Evolutionary conservation across 306 rosid genomes (phyloP).

Genomic region (Casuarina glauca): DNA sequence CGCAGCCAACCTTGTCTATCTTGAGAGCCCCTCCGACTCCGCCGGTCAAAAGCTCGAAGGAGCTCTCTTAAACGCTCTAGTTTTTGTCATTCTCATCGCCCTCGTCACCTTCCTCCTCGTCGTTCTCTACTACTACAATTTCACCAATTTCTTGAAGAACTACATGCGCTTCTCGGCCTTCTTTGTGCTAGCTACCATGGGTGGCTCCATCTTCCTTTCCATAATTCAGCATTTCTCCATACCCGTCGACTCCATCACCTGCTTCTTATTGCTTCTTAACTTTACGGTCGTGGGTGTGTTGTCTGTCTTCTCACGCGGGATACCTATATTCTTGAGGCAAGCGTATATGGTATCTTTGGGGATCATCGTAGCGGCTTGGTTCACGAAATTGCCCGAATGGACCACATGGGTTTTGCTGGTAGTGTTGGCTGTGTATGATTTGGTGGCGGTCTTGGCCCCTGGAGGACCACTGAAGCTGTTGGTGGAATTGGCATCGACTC

Average conservation of each 20-base stretch:
- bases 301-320: slow-evolving; percentile 67
- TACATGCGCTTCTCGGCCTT: slow-evolving; percentile 91
- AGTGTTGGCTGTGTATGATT: slow-evolving; percentile 77
- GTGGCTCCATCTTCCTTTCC: slow-evolving; percentile 79
- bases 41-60: slow-evolving; percentile 80
- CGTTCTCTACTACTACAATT: slow-evolving; percentile 82
- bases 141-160: slow-evolving; percentile 77
- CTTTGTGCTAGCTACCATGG: slow-evolving; percentile 79
- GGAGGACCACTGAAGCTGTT: slow-evolving; percentile 88
- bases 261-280: slow-evolving; percentile 67
- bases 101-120: slow-evolving; percentile 73
- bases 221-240: slow-evolving; percentile 68
- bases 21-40: slow-evolving; percentile 74
- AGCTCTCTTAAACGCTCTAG: slow-evolving; percentile 81
- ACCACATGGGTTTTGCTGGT: slow-evolving; percentile 86
- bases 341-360: slow-evolving; percentile 74
- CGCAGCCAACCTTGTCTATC: slow-evolving; percentile 90
- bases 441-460: slow-evolving; percentile 90
- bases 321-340: slow-evolving; percentile 76
- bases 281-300: slow-evolving; percentile 79
- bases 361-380: slow-evolving; percentile 91
- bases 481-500: slow-evolving; percentile 81
- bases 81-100: slow-evolving; percentile 74
- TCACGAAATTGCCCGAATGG: slow-evolving; percentile 89
- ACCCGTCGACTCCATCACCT: slow-evolving; percentile 72